Evolutionary conservation across 2,329 filamentous ascomycete species (phyloP).

Genomic region (Cytospora piceicola): DNA sequence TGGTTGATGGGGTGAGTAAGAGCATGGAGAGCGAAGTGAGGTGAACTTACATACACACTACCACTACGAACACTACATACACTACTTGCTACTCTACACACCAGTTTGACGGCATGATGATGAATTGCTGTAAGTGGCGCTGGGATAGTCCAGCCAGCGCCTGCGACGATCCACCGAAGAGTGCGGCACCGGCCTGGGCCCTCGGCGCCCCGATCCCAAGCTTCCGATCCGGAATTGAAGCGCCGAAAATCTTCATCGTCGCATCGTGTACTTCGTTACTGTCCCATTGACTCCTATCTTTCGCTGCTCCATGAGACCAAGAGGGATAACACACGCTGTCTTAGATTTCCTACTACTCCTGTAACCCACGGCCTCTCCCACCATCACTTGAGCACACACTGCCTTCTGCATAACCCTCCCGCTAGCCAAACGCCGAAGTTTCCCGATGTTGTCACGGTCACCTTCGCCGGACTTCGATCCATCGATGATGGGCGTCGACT

Average conservation of each 20-base stretch:
- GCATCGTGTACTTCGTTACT: no score
- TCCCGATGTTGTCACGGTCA: constrained; percentile 16
- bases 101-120: constrained; percentile 2
- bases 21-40: no score
- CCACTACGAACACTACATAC: no score
- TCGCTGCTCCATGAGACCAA: background rate
- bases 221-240: background rate
- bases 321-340: background rate
- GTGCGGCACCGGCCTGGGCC: background rate
- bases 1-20: background rate
- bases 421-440: background rate
- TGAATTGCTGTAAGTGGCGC: background rate
- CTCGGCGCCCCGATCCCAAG: background rate
- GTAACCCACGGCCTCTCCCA: no score
- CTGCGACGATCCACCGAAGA: background rate
- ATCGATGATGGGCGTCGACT: constrained; percentile 55
- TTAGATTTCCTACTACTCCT: background rate
- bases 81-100: no score
- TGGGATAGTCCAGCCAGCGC: background rate
- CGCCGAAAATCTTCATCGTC: constrained; percentile 5
- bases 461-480: constrained; percentile 48
- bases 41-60: no score
- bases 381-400: no score
- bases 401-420: background rate
- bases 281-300: background rate